A percentile compares a stretch with the other conserved stretches of the same genome.
phyloP scores from a whole-genome alignment of 352 stramenopile species.

The Globisporangium nodosum region DNA sequence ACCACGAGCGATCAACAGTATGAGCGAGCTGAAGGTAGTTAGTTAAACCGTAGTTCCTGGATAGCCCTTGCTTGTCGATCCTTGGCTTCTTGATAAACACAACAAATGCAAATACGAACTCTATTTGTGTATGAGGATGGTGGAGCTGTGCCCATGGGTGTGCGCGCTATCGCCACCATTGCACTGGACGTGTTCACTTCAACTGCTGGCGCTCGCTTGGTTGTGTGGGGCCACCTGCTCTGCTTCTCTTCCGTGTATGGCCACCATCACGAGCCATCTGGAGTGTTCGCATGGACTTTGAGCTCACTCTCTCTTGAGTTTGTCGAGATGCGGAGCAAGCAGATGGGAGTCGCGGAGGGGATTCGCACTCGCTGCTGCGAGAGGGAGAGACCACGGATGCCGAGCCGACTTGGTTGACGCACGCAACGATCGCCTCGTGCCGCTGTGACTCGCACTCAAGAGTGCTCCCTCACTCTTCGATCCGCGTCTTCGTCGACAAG shows the following conservation, averaged over 20 bases:
- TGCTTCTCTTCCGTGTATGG: background rate
- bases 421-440: background rate
- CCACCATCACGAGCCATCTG: background rate
- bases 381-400: background rate
- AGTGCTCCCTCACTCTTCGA: slow-evolving; percentile 4
- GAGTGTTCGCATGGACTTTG: background rate
- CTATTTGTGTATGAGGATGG: no score
- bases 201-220: background rate
- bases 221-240: background rate
- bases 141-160: no score
- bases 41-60: no score
- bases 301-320: background rate
- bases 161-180: no score
- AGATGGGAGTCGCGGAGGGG: slow-evolving; percentile 7
- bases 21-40: background rate
- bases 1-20: slow-evolving; percentile 38
- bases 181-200: background rate
- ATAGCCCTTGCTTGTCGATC: background rate
- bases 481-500: background rate
- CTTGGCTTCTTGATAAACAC: background rate
- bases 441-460: background rate
- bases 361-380: background rate
- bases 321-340: slow-evolving; percentile 6
- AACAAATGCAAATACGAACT: background rate
- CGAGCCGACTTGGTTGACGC: background rate